Base-by-base conservation (phyloP, 768 basidiomycete genomes). In the Tylopilus rubrobrunneus region DNA sequence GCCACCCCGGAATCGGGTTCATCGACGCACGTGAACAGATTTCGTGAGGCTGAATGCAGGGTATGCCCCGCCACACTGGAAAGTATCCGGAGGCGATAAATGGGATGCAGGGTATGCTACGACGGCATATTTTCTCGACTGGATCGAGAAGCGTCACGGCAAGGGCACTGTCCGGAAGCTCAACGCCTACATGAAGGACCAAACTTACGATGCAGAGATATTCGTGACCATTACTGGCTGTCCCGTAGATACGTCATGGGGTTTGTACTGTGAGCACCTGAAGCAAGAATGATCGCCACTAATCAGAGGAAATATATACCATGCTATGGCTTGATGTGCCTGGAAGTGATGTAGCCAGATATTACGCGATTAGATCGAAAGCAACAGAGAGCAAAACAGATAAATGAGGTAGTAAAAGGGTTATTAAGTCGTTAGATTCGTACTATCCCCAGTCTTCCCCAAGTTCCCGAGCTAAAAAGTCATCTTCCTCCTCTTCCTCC, bases 41-140 rank as follows among this genome's bases (percentile, higher is more conserved):
- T 91, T 79, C 68, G 86, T 91, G 33, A 82, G 89, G 51, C 70
- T 87, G 31, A 75, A 76, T 39, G 78, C 81, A 8, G 76, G 76
- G 2, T 74, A 83, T 27, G 73, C 66, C 0, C 86, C 89, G 2
- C 88, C 87, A 7, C 89, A 91, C 61, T 91, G 89, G 89, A 74
- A 69, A 45, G 74, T 72, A 29, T 65, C 67, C 3, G 71, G 67
- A 15, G 76, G 73, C 7, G 76, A 76, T 41, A 69, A 65, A 29
- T 91, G 89, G 89, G 88, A 92, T 56, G 82, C 77, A 19, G 89
- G 89, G 14, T 92, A 91, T 66, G 80, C 82, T 39, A 76, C 74
- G 27, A 92, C 89, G 2, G 88, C 78, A 2, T 90, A 80, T 66
- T 90, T 92, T 62, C 78, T 90, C 49, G 78, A 81, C 49, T 90